These are phyloP conservation scores for Lichenothelia convexa DNA, from an alignment of 495 filamentous ascomycete species.

Conservation along the genomic window DNA sequence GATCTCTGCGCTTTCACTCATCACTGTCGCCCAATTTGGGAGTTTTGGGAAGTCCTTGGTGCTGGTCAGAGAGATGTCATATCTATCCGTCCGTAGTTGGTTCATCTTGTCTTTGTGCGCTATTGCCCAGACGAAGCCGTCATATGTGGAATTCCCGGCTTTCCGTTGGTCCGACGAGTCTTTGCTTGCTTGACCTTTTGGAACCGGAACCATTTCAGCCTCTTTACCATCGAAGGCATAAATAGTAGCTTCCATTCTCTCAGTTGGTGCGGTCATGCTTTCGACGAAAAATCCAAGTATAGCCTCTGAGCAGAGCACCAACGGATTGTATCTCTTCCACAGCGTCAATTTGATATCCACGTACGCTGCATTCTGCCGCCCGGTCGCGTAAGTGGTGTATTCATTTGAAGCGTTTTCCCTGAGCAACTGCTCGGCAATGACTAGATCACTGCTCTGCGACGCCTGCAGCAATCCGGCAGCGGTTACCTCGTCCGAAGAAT, in stretches of 20 bases:
- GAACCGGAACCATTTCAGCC: constrained; percentile 48
- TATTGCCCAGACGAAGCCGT: constrained; percentile 85
- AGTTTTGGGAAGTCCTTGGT: constrained; percentile 84
- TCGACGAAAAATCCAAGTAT: constrained; percentile 63
- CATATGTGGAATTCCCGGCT: constrained; percentile 57
- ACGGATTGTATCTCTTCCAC: constrained; percentile 77
- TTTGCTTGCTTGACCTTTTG: constrained; percentile 20
- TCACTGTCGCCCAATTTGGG: constrained; percentile 81
- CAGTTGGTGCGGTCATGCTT: constrained; percentile 43
- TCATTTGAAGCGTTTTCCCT: constrained; percentile 73
- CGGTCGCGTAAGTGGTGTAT: constrained; percentile 79
- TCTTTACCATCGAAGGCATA: constrained; percentile 91
- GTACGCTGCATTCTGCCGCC: constrained; percentile 83
- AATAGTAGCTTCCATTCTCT: constrained; percentile 51
- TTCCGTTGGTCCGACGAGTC: constrained; percentile 33
- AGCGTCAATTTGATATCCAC: constrained; percentile 68
- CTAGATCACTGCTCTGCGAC: constrained; percentile 14
- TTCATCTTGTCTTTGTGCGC: constrained; percentile 94
- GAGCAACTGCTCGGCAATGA: constrained; percentile 40
- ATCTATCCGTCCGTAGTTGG: constrained; percentile 73
- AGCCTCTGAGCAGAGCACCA: constrained; percentile 49
- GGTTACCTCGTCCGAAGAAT: constrained; percentile 26
- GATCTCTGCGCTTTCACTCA: constrained; percentile 91
- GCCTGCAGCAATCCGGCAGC: constrained; percentile 23
- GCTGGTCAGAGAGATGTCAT: constrained; percentile 79